A percentile compares a stretch with the other conserved stretches of the same genome.
Conservation (phyloP, 2,329 filamentous ascomycete genomes). For the Didymella lethalis region DNA sequence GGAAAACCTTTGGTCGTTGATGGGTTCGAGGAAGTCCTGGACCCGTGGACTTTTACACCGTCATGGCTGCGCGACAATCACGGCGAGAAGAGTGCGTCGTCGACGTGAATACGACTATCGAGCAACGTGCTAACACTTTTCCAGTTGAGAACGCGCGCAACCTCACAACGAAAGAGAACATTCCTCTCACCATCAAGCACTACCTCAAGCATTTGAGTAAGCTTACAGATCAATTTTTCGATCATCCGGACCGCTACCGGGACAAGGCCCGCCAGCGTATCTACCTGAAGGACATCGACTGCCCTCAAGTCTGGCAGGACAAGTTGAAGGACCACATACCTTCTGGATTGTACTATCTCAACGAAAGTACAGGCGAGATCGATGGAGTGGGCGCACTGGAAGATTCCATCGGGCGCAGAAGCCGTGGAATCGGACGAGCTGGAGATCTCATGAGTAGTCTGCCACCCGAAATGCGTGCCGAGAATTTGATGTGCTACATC, state of each 20-base stretch:
- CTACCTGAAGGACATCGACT: conserved; percentile 97
- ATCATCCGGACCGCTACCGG: conserved; percentile 74
- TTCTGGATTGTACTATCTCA: conserved; percentile 85
- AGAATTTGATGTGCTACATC: conserved; percentile 98
- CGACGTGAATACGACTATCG: conserved; percentile 15
- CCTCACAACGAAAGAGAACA: conserved; percentile 73
- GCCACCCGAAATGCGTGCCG: conserved; percentile 83
- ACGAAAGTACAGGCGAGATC: conserved; percentile 72
- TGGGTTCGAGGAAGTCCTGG: conserved; percentile 79
- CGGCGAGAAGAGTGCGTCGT: conserved; percentile 74
- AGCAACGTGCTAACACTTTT: conserved; percentile 32
- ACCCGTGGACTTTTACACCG: conserved; percentile 78
- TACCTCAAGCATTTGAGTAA: conserved; percentile 88
- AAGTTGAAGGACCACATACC: conserved; percentile 81
- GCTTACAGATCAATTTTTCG: conserved; percentile 79
- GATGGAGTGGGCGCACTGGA: conserved; percentile 64
- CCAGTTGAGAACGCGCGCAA: conserved; percentile 86
- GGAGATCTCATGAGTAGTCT: conserved; percentile 96
- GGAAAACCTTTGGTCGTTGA: conserved; percentile 92
- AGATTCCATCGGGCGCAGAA: conserved; percentile 58
- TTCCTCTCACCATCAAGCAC: conserved; percentile 86
- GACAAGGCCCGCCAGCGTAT: conserved; percentile 83
- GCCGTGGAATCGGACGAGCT: conserved; percentile 71
- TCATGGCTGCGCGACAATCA: conserved; percentile 82
- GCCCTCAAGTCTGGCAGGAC: conserved; percentile 84